Conservation (phyloP, 305 asterid species). For the Andrographis paniculata region DNA sequence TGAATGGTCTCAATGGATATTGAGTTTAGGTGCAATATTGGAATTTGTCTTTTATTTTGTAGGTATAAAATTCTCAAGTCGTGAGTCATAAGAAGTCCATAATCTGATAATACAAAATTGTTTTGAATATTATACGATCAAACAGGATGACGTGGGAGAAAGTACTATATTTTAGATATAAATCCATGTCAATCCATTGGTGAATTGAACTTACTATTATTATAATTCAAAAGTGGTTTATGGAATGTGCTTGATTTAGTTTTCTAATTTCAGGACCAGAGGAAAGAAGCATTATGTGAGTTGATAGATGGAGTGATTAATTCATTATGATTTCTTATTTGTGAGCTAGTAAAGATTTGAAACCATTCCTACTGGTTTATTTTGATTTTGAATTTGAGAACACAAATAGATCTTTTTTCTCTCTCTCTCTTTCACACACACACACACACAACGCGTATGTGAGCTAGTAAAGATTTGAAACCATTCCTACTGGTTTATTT, state of each 20-base stretch:
- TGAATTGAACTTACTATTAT: neutral
- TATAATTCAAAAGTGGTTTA: neutral
- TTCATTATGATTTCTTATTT: neutral
- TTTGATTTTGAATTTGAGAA: slow-evolving; percentile 6
- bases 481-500: too few species aligned
- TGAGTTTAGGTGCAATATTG: neutral
- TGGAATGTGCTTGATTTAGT: neutral
- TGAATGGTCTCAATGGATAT: neutral
- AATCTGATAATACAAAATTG: too few species aligned
- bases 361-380: neutral
- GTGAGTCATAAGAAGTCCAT: too few species aligned
- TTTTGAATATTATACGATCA: too few species aligned
- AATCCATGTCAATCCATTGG: neutral
- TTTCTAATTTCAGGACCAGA: neutral
- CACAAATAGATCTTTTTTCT: neutral
- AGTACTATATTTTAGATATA: neutral
- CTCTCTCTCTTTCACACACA: too few species aligned
- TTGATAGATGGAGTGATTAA: slow-evolving; percentile 1
- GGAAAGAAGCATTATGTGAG: neutral
- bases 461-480: too few species aligned
- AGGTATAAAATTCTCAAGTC: neutral
- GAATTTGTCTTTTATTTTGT: neutral
- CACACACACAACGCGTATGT: too few species aligned
- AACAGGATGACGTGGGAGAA: too few species aligned
- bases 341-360: neutral